Base-by-base conservation (phyloP, 306 rosid species). In the Cyclanthera cordifolia region DNA sequence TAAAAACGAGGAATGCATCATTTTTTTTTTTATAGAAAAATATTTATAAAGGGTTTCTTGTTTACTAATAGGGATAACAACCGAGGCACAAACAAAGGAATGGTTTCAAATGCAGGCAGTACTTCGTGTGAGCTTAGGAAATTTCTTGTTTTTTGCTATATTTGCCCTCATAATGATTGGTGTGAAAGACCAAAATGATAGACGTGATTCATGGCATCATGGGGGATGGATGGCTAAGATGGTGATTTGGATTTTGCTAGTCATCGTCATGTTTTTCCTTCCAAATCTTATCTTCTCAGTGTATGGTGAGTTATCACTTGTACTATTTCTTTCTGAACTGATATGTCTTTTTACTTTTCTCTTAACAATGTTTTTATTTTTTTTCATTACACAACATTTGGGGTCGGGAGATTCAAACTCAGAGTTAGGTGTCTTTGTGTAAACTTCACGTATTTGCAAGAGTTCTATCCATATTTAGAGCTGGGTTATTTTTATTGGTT, bases 201-300 rank as follows among this genome's bases (percentile, higher is more conserved):
- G 74, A 50, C 96, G 99, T 72, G 99, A 90, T 85, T 77, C 94
- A 14, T 87, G 96, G 96, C 99, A 93, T 64, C 99, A 93, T 78
- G 95, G 94, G 70, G 94, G 94, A 79, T 93, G 99, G 99, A 74
- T 80, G 75, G 91, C 74, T 12, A 93, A 93, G 82, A 78, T 81
- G 70, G 82, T 82, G 70, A 70, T 93, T 28, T 93, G 99, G 96
- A 65, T 84, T 76, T 73, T 93, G 89, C 88, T 93, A 46, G 73
- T 90, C n/a, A 52, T 84, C 73, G 91, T 90, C 69, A 60, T 84
- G 80, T 93, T 93, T 82, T 86, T 93, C 84, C 72, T 93, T 74
- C 96, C 99, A 13, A 84, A 87, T 80, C 79, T 54, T 0, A 49
- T 89, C 69, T 74, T 87, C 74, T 64, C 81, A 65, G 69, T 70